Evolutionary conservation across 257 asterid species (phyloP), one percentile per base, ranked within the genome.

Genomic region (Solanum piurae): DNA sequence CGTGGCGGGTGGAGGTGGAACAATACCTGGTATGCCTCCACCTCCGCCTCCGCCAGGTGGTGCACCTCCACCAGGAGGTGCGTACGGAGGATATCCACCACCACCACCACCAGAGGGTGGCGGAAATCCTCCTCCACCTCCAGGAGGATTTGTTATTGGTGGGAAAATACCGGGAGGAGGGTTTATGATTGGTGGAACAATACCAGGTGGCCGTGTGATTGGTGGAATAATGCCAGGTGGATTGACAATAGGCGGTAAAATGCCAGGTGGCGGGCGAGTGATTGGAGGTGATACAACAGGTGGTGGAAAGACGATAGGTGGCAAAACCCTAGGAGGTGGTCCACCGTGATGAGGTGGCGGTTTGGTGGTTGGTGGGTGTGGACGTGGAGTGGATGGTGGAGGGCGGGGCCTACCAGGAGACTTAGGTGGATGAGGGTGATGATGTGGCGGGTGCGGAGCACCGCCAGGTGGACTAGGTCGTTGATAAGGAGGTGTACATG

Each of bases 71-170:
- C 89, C 89, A 83, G 91, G 91, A 49, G 94, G 95, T 2, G 94
- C 83, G 23, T 93, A 90, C 4, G 98, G 96, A 11, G 98, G 98
- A 85, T 91, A 92, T 0, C 89, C 71, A 2, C 91, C 88, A 2
- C 90, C 69, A 5, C 90, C 88, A 10, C 90, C 69, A 12, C 91
- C 87, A 13, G 92, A 79, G 0, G 95, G 94, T 2, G 92, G 93
- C 5, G 86, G 66, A 3, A 88, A 76, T 21, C 90, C 88, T 1
- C 46, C 82, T 37, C 84, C 84, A 40, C 85, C 85, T 3, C 89
- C 88, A 0, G 94, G 94, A 16, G 95, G 93, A 3, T 75, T 86
- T 4, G 80, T 88, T 4, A 91, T 83, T 1, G 98, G 98, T 0
- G 96, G 98, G 3, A 72, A 18, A 12, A 80, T 88, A 0, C 90